Conservation (phyloP, 306 rosid genomes). For the Mucuna pruriens region DNA sequence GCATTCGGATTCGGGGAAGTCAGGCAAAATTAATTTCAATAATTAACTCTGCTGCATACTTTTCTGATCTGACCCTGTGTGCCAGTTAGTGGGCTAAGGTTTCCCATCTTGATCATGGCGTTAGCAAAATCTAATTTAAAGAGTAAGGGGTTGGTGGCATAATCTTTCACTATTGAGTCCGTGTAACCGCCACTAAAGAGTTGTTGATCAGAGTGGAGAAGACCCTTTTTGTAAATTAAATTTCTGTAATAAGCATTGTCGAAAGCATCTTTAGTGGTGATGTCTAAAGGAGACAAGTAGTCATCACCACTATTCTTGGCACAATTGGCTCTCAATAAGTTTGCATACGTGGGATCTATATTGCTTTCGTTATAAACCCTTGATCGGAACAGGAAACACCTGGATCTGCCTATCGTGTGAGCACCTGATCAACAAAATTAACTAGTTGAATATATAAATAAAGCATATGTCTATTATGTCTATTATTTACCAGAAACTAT, state of each 20-base stretch:
- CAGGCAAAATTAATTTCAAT: neutral
- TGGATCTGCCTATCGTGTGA: slow-evolving; percentile 58
- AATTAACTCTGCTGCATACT: slow-evolving; percentile 41
- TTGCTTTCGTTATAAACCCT: slow-evolving; percentile 54
- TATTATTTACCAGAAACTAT: too few species aligned
- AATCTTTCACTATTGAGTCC: slow-evolving; percentile 29
- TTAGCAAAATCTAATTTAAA: slow-evolving; percentile 50
- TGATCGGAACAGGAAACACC: slow-evolving; percentile 40
- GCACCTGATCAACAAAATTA: slow-evolving; percentile 40
- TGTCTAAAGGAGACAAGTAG: slow-evolving; percentile 49
- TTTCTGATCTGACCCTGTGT: slow-evolving; percentile 49
- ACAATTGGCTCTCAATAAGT: slow-evolving; percentile 31
- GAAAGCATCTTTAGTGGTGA: slow-evolving; percentile 24
- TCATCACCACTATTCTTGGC: slow-evolving; percentile 44
- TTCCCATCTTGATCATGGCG: slow-evolving; percentile 58
- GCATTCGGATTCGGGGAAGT: neutral
- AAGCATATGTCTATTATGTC: neutral
- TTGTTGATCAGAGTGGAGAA: slow-evolving; percentile 58
- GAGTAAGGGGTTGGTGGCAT: slow-evolving; percentile 4
- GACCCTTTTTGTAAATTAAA: slow-evolving; percentile 43
- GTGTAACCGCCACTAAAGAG: slow-evolving; percentile 52
- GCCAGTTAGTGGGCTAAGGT: slow-evolving; percentile 56
- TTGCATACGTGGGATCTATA: slow-evolving; percentile 47
- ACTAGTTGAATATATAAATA: neutral
- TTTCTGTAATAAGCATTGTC: slow-evolving; percentile 53